Percentiles rank a stretch among this genome's conserved stretches.
phyloP scores from a whole-genome alignment of 2,329 filamentous ascomycete genomes.

The Colletotrichum theobromicola region DNA sequence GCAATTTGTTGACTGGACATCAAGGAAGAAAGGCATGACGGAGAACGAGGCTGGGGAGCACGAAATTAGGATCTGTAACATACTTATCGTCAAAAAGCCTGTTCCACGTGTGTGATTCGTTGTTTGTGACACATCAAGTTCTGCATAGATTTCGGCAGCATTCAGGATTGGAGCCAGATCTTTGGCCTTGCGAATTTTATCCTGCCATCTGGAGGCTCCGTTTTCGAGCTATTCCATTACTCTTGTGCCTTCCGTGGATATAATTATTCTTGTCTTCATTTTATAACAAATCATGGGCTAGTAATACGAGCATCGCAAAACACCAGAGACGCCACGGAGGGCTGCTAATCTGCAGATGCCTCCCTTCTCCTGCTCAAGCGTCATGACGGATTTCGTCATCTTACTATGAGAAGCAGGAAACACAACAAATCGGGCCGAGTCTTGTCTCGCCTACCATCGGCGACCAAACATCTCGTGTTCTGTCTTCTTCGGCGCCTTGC shows the following conservation, averaged over 20 bases:
- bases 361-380: too few species aligned
- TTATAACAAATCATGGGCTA: not conserved
- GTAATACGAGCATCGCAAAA: not conserved
- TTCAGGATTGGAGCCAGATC: not conserved
- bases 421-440: not conserved
- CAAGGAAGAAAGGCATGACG: not conserved
- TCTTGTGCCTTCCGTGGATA: not conserved
- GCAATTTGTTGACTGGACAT: not conserved
- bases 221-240: not conserved
- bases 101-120: not conserved
- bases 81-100: not conserved
- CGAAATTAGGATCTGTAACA: not conserved
- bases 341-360: not conserved
- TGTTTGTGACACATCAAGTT: not conserved
- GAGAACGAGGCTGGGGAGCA: not conserved
- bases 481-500: slow-evolving; percentile 35
- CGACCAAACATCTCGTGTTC: slow-evolving; percentile 20
- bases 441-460: not conserved
- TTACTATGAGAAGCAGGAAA: not conserved
- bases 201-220: not conserved
- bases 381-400: not conserved
- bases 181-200: not conserved
- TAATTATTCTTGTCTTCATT: not conserved
- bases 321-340: not conserved
- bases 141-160: not conserved